Conservation (phyloP, 73 alveolate species). For the Symbiodinium natans region DNA sequence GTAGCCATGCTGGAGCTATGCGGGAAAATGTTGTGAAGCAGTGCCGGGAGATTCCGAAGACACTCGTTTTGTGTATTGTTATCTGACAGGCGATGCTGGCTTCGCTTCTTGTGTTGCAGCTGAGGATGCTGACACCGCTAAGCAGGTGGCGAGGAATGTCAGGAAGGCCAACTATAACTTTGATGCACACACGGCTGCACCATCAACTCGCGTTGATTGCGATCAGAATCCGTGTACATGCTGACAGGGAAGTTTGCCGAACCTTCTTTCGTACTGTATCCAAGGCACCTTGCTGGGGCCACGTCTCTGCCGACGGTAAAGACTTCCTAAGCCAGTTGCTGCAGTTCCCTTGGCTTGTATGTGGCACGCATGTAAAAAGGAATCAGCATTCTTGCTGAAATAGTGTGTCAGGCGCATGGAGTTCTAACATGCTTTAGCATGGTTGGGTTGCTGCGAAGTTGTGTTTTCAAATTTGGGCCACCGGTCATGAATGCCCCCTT, state of each 20-base stretch:
- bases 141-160: constrained; percentile 87
- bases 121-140: constrained; percentile 87
- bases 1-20: no score
- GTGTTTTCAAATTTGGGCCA: no score
- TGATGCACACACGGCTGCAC: not conserved
- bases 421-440: no score
- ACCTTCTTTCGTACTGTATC: not conserved
- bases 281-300: not conserved
- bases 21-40: no score
- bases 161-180: constrained; percentile 60
- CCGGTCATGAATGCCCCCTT: no score
- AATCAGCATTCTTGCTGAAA: no score
- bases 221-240: not conserved
- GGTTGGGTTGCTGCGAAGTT: no score
- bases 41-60: no score
- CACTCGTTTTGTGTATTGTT: no score
- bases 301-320: not conserved
- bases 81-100: no score
- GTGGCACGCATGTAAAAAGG: not conserved
- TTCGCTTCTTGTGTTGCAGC: not conserved
- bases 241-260: no score
- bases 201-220: not conserved
- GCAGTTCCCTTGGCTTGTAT: not conserved
- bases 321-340: constrained; percentile 71
- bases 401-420: no score